phyloP scores from a whole-genome alignment of 495 filamentous ascomycete species.

The Talaromyces proteolyticus region DNA sequence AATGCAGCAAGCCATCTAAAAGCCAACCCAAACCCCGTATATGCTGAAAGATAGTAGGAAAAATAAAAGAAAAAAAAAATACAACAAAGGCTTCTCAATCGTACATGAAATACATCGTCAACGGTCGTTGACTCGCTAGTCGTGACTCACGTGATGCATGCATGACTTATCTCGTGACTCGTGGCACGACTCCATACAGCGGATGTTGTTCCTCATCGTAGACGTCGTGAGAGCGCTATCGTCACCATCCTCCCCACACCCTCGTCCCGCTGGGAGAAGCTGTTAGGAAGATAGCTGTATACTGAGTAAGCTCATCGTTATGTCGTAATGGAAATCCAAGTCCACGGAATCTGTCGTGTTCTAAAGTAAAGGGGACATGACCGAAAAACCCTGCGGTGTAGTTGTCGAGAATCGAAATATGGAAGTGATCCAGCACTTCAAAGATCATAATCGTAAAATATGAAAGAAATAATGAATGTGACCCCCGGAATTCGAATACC shows the following conservation, averaged over 20 bases:
- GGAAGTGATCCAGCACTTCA: background rate
- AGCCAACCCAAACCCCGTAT: conserved; percentile 8
- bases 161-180: conserved; percentile 3
- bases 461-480: background rate
- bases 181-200: conserved; percentile 1
- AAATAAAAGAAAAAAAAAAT: conserved; percentile 2
- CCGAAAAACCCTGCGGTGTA: background rate
- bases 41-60: conserved; percentile 13
- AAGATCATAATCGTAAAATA: background rate
- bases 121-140: background rate
- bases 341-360: background rate
- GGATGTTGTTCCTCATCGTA: too few species aligned
- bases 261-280: conserved; percentile 2
- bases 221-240: too few species aligned
- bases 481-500: too few species aligned
- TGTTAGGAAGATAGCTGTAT: too few species aligned
- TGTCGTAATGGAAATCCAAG: background rate
- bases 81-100: background rate
- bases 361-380: too few species aligned
- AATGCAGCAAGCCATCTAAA: conserved; percentile 6
- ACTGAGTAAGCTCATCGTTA: too few species aligned
- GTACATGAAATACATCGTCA: conserved; percentile 2
- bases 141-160: background rate
- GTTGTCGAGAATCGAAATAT: conserved; percentile 1
- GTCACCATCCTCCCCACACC: conserved; percentile 4